Evolutionary conservation across 2,329 filamentous ascomycete species (phyloP), one percentile per base, ranked within the genome.

Genomic region (Aspergillus sp.): DNA sequence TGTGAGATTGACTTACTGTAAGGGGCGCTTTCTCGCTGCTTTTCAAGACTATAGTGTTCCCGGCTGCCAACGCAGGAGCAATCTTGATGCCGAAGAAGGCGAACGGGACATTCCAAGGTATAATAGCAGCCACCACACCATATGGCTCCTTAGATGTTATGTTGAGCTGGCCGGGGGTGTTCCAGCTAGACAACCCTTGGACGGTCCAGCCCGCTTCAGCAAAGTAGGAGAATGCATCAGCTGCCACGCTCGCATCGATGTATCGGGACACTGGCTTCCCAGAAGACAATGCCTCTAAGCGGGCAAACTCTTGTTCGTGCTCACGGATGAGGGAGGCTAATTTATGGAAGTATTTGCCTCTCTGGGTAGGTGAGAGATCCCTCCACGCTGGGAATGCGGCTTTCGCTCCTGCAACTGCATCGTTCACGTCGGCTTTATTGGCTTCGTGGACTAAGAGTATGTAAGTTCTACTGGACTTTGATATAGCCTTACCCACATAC

Each of bases 11-110:
- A 64, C 73, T 67, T 64, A 83, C 83, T 2, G 84, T 84, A 54
- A 90, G 72, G 0, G 87, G 87, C 0, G 86, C 84, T 66, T 86
- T 82, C 74, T 89, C 86, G 61, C 83, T 85, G 8, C 84, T 83
- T 74, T 89, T 89, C 30, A 88, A 70, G 2, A 89, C 73, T 42
- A 89, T 81, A 21, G 80, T 84, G 68, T 88, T 88, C 38, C 85
- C 85, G 49, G 82, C 81, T 1, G 85, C 84, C 30, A 89, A 75
- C 0, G 86, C 86, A 0, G 86, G 85, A 2, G 83, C 85, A 36
- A 86, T 74, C 72, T 89, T 88, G 73, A 73, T 70, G 0, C 71
- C 74, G 27, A 83, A 76, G 62, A 82, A 80, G 1, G 79, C 57
- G 2, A 84, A 64, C 0, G 83, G 79, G 0, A 77, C 78, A 62